These are phyloP conservation scores for Phialophora verrucosa DNA, from an alignment of 2,329 filamentous ascomycete species.

Conservation along the genomic window DNA sequence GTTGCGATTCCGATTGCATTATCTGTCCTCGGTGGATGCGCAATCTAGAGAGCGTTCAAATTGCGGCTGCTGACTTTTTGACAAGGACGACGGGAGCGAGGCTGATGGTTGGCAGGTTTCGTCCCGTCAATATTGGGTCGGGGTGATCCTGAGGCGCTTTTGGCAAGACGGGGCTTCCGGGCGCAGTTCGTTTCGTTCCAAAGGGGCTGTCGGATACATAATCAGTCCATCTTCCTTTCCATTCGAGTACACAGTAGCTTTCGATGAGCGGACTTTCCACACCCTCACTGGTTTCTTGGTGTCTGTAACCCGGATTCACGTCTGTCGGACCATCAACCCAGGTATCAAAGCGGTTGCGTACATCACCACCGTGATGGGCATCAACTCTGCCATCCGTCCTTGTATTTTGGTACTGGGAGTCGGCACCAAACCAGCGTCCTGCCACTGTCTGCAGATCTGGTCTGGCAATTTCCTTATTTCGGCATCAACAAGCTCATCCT, in stretches of 20 bases:
- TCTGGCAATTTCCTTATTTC: constrained; percentile 22
- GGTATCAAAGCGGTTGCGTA: constrained; percentile 62
- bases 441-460: constrained; percentile 29
- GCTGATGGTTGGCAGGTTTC: background rate
- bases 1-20: constrained; percentile 9
- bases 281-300: background rate
- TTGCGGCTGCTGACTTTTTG: background rate
- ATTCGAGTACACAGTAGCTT: background rate
- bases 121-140: background rate
- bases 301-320: background rate
- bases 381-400: constrained; percentile 51
- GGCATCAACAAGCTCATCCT: constrained; percentile 15
- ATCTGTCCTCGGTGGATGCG: constrained; percentile 20
- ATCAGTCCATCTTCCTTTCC: background rate
- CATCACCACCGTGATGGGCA: constrained; percentile 63
- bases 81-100: background rate
- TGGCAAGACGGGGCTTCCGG: background rate
- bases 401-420: constrained; percentile 43
- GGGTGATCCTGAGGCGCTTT: background rate
- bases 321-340: constrained; percentile 45
- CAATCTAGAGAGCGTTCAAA: constrained; percentile 8
- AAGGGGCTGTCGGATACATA: background rate
- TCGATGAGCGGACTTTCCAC: background rate
- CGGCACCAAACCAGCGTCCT: constrained; percentile 31
- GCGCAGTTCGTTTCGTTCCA: no score